These are phyloP conservation scores for Trichoderma gracile DNA, from an alignment of 2,329 filamentous ascomycete species.

Conservation along the genomic window DNA sequence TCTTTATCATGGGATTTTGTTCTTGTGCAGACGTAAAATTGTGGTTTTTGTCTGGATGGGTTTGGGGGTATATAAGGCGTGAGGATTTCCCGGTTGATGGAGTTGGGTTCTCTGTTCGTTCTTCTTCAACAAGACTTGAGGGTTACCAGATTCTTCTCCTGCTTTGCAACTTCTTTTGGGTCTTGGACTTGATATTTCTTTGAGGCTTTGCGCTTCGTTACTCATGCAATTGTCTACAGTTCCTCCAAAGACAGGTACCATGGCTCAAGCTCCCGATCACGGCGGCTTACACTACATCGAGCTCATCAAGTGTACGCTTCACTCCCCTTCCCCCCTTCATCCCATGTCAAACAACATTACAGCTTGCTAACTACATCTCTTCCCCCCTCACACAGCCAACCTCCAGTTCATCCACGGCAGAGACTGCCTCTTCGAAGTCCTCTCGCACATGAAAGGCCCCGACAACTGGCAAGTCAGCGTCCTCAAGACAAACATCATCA, in stretches of 20 bases:
- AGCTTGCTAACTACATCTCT: neutral
- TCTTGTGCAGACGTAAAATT: neutral
- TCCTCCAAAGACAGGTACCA: neutral
- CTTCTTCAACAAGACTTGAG: neutral
- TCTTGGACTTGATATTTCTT: neutral
- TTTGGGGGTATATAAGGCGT: slow-evolving; percentile 5
- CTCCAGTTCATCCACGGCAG: slow-evolving; percentile 33
- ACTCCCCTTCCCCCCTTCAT: too few relatives aligned
- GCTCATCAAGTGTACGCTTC: slow-evolving; percentile 2
- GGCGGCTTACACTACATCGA: slow-evolving; percentile 3
- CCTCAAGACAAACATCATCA: slow-evolving; percentile 32
- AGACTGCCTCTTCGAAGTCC: slow-evolving; percentile 31
- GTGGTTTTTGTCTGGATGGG: too few relatives aligned
- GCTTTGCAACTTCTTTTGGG: neutral
- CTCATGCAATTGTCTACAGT: neutral
- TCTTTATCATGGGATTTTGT: neutral
- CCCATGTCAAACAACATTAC: too few relatives aligned
- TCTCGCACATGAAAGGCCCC: slow-evolving; percentile 31
- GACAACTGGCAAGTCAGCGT: slow-evolving; percentile 34
- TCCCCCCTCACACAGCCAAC: slow-evolving; percentile 31
- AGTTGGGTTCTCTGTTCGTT: neutral
- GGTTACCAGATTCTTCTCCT: neutral
- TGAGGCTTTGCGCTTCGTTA: neutral
- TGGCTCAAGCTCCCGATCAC: neutral
- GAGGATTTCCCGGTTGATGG: neutral